phyloP scores from a whole-genome alignment of 164 flowering plant species.

The Macadamia tetraphylla region DNA sequence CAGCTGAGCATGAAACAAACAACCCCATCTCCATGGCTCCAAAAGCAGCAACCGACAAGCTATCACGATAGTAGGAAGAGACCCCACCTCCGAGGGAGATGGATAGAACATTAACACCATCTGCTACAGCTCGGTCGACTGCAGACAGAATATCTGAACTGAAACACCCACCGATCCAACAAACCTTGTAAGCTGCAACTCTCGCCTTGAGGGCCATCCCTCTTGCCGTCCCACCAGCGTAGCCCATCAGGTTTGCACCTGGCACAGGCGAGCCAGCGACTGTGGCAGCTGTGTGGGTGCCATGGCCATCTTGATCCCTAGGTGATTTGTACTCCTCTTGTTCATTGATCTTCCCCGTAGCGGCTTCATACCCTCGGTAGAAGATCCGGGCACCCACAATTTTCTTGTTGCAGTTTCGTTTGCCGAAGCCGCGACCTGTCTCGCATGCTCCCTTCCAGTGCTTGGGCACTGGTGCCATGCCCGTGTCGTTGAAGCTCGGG shows the following conservation, averaged over 20 bases:
- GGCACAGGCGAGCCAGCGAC: slow-evolving; percentile 67
- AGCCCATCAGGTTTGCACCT: slow-evolving; percentile 71
- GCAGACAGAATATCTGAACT: slow-evolving; percentile 84
- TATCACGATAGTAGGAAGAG: slow-evolving; percentile 54
- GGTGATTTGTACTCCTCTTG: slow-evolving; percentile 66
- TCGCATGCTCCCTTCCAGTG: slow-evolving; percentile 77
- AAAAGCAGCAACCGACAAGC: slow-evolving; percentile 62
- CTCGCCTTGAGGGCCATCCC: slow-evolving; percentile 84
- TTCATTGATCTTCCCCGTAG: slow-evolving; percentile 54
- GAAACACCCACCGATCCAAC: slow-evolving; percentile 82
- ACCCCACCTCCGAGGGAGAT: slow-evolving; percentile 80
- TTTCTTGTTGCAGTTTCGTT: slow-evolving; percentile 55
- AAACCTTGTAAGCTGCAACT: slow-evolving; percentile 77
- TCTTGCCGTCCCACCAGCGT: slow-evolving; percentile 69
- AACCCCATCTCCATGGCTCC: slow-evolving; percentile 93
- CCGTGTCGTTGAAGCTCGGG: slow-evolving; percentile 66
- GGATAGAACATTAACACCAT: slow-evolving; percentile 75
- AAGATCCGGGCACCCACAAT: slow-evolving; percentile 76
- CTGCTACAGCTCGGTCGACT: slow-evolving; percentile 76
- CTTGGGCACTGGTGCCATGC: slow-evolving; percentile 44
- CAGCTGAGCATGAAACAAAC: slow-evolving; percentile 84
- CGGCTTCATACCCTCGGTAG: slow-evolving; percentile 68
- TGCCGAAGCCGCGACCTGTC: slow-evolving; percentile 34
- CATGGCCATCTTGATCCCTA: slow-evolving; percentile 89
- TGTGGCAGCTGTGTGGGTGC: slow-evolving; percentile 87